Evolutionary conservation across 2,329 filamentous ascomycete genomes (phyloP).

Genomic region (Diplodia sapinea): DNA sequence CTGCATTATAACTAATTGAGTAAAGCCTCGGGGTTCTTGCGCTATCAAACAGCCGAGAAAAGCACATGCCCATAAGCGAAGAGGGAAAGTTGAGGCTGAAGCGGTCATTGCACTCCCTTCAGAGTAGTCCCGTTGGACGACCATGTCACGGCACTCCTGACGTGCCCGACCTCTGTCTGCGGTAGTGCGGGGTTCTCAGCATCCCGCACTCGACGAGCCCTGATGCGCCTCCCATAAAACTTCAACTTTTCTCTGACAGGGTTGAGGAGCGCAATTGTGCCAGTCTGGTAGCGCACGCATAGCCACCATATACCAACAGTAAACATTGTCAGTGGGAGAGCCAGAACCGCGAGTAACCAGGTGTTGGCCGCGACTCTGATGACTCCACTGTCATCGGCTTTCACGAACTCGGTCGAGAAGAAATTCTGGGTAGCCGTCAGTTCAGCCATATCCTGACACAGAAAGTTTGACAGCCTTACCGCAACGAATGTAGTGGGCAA

Average conservation of each 20-base stretch:
- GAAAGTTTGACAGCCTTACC: neutral
- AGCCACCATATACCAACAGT: neutral
- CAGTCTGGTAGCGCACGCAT: slow-evolving; percentile 1
- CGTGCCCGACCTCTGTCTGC: too few species aligned
- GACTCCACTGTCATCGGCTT: neutral
- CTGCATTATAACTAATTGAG: neutral
- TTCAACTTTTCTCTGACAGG: too few species aligned
- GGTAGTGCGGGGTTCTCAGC: too few species aligned
- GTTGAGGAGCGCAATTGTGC: neutral
- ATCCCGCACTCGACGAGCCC: too few species aligned
- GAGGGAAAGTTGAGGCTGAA: neutral
- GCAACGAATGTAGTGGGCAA: slow-evolving; percentile 21
- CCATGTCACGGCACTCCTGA: too few species aligned
- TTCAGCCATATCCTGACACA: neutral
- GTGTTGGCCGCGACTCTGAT: neutral
- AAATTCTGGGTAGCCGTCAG: slow-evolving; percentile 13
- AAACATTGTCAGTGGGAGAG: slow-evolving; percentile 5
- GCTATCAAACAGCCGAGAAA: too few species aligned
- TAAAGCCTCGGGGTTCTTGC: too few species aligned
- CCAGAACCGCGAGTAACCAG: neutral
- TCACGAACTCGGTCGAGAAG: slow-evolving; percentile 20
- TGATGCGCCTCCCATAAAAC: too few species aligned
- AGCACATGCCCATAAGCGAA: neutral
- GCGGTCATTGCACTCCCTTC: too few species aligned
- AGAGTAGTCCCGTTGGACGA: too few species aligned